Evolutionary conservation across 1,284 basidiomycete genomes (phyloP), one percentile per base, ranked within the genome.

Genomic region (Coniferiporia weirii): DNA sequence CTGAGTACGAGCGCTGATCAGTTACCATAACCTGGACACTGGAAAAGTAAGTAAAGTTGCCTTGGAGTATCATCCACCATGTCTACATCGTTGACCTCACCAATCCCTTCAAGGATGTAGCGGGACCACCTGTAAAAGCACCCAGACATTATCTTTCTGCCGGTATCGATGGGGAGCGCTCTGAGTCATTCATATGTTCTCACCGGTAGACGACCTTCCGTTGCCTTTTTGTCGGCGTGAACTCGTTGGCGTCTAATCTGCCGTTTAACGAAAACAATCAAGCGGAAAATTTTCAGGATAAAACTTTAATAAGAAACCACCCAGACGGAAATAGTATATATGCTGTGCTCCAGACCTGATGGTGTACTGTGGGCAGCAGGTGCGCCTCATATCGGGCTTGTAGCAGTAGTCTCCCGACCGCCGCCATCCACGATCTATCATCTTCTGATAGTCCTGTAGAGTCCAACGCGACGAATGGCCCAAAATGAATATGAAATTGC

Each of bases 331-430:
- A 10, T 10, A 40, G 15, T 40, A 40, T 40, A 40, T 12, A 7
- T 40, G 38, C 15, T 9, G 8, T 40, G 15, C 8, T 40, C 68
- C 74, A 54, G 65, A 90, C 83, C 83, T 89, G 71, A 97, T 97
- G 0, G 94, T 93, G 69, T 95, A 96, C 64, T 93, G 91, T 0
- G 94, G 92, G 70, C 95, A 98, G 70, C 95, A 98, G 3, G 93
- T 90, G 7, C 75, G 72, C 63, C 76, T 80, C 73, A 95, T 78
- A 70, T 95, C 85, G 2, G 94, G 93, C 65, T 92, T 93, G 71
- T 90, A 92, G 67, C 89, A 84, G 71, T 85, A 93, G 22, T 76
- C 78, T 67, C 93, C 93, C 52, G 89, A 92, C 61, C 94, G 79
- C 64, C 94, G 80, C 95, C 94, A 98, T 44, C 95, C 95, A 36